Base-by-base conservation (phyloP, 495 filamentous ascomycete species). In the Xanthoparmelia taractica region DNA sequence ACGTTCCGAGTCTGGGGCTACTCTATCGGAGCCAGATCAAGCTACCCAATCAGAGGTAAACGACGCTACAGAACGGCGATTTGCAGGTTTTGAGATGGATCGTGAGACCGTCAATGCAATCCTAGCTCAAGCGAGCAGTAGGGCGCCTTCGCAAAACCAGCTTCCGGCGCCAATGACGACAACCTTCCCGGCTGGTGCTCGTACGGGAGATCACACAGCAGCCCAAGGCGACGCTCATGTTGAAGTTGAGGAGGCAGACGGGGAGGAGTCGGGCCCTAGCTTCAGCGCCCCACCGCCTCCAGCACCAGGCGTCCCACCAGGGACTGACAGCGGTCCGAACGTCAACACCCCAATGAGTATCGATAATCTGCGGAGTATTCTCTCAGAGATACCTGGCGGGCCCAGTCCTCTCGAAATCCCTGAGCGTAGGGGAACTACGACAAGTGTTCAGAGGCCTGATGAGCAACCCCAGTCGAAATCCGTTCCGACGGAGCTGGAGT, bases 311-410 rank as follows among this genome's bases (percentile, higher is more conserved):
- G 64, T 68, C n/a, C 70, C 70, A 34, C 57, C 63, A 45, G 61
- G 58, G 31, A 29, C 66, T 27, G 66, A 66, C 8, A 61, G 66
- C 17, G 68, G 68, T 50, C 66, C 52, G 40, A 66, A 69, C 50
- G 71, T 68, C 23, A 48, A 67, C 33, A 76, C 75, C 69, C 65
- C 68, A 31, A 77, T 79, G 74, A 78, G 69, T 59, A 72, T 77
- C 48, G 76, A 78, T 56, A 76, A 75, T 45, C 33, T 73, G 23
- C 67, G 69, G 20, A 64, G 61, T 33, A 34, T 58, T 13, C 45
- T 45, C 33, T 52, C 36, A 5, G 33, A 58, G 20, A 29, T 63
- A 27, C 70, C 79, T 37, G 72, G 80, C 33, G 91, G 90, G 0
- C 48, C 60, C 8, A 50, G 25, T 23, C 25, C 13, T 0, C n/a